Evolutionary conservation across 2,329 filamentous ascomycete genomes (phyloP).

Genomic region (Xenosphaeropsis pyriputrescens): DNA sequence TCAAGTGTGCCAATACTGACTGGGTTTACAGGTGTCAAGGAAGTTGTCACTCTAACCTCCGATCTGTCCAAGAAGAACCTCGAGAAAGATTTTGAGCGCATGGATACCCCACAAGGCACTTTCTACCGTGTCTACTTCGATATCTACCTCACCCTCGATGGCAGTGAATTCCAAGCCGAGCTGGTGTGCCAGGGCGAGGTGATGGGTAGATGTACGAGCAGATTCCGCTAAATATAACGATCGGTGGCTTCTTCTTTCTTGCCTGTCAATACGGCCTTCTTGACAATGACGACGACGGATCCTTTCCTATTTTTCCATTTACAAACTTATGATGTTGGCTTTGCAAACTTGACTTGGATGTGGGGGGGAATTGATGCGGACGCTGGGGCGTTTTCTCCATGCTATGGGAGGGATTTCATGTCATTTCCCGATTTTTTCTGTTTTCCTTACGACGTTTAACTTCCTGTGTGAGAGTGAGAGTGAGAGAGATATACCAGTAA

Average conservation of each 20-base stretch:
- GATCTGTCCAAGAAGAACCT: constrained; percentile 96
- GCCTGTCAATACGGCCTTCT: background rate
- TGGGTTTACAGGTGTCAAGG: constrained; percentile 69
- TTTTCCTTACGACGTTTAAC: no score
- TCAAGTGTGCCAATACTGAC: constrained; percentile 12
- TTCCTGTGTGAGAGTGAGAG: no score
- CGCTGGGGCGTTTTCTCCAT: no score
- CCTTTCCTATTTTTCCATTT: no score
- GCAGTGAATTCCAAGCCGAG: constrained; percentile 95
- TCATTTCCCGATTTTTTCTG: no score
- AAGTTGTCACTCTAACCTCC: constrained; percentile 93
- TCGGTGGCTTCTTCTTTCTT: background rate
- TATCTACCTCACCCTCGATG: constrained; percentile 86
- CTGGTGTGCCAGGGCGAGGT: constrained; percentile 98
- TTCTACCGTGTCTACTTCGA: constrained; percentile 78
- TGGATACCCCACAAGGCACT: constrained; percentile 95
- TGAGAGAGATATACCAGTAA: no score
- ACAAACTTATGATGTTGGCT: no score
- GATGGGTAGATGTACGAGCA: constrained; percentile 89
- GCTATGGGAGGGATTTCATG: no score
- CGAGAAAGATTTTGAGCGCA: constrained; percentile 97
- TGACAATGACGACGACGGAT: background rate
- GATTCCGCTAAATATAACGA: constrained; percentile 54
- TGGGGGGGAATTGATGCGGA: no score
- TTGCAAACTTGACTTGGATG: no score